Evolutionary conservation across 164 flowering plant genomes (phyloP).

Genomic region (Berberis thunbergii): DNA sequence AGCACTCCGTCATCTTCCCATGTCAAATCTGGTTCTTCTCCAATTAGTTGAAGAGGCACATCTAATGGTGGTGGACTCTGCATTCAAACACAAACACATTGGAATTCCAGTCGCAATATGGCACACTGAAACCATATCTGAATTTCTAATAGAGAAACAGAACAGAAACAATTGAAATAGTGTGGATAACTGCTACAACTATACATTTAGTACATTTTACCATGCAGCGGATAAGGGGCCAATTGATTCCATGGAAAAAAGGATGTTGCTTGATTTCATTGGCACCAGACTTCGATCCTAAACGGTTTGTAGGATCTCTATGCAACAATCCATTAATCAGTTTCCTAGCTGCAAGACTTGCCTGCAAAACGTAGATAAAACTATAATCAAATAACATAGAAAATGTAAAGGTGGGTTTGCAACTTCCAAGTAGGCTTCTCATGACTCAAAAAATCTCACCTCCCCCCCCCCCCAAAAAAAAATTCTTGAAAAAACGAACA

Average conservation of each 20-base stretch:
- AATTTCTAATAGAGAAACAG: too few species aligned
- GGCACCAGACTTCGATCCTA: slow-evolving; percentile 79
- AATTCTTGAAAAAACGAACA: too few species aligned
- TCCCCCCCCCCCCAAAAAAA: too few species aligned
- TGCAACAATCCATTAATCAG: slow-evolving; percentile 70
- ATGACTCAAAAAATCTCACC: too few species aligned
- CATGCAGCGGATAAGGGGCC: slow-evolving; percentile 97
- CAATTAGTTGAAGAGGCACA: slow-evolving; percentile 54
- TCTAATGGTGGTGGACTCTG: slow-evolving; percentile 81
- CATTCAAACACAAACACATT: slow-evolving; percentile 13
- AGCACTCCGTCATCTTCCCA: slow-evolving; percentile 69
- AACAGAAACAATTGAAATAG: too few species aligned
- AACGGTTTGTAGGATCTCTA: slow-evolving; percentile 63
- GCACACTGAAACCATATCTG: too few species aligned
- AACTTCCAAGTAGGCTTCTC: too few species aligned
- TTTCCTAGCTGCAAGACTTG: slow-evolving; percentile 74
- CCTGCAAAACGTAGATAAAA: slow-evolving; percentile 31
- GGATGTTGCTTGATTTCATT: slow-evolving; percentile 86
- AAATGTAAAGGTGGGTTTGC: neutral
- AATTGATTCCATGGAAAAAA: slow-evolving; percentile 84
- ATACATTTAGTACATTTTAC: slow-evolving; percentile 16
- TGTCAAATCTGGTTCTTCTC: slow-evolving; percentile 34
- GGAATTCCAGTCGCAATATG: neutral
- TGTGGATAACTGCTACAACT: too few species aligned
- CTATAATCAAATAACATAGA: neutral